Conservation (phyloP, 1,284 basidiomycete species). For the Melampsora larici-populina region DNA sequence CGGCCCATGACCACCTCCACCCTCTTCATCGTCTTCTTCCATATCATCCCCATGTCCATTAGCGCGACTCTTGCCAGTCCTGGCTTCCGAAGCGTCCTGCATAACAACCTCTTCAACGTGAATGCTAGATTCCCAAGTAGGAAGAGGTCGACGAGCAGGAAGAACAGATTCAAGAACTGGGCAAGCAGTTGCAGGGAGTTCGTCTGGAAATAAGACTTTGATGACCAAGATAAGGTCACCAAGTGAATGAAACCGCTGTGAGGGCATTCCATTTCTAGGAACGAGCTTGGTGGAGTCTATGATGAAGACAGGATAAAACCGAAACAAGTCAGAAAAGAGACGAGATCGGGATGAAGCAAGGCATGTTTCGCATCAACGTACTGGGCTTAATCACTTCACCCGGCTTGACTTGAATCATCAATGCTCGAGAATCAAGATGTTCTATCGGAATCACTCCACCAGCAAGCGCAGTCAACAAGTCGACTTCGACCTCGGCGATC, state of each 20-base stretch:
- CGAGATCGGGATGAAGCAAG: constrained; percentile 41
- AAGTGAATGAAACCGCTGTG: constrained; percentile 91
- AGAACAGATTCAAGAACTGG: constrained; percentile 79
- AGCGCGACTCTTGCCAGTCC: constrained; percentile 59
- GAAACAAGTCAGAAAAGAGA: not conserved
- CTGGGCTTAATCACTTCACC: constrained; percentile 94
- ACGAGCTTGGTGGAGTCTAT: constrained; percentile 73
- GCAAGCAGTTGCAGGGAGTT: constrained; percentile 68
- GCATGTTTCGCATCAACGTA: constrained; percentile 53
- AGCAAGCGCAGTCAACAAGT: constrained; percentile 86
- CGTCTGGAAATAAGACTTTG: constrained; percentile 83
- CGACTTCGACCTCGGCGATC: constrained; percentile 79
- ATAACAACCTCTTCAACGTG: constrained; percentile 81
- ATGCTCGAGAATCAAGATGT: constrained; percentile 87
- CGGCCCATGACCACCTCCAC: constrained; percentile 45
- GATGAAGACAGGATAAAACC: not conserved
- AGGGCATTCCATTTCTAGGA: constrained; percentile 94
- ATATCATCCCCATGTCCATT: constrained; percentile 58
- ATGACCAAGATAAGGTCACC: constrained; percentile 91
- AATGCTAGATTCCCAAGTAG: constrained; percentile 67
- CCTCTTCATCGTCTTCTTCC: constrained; percentile 81
- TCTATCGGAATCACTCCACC: constrained; percentile 87
- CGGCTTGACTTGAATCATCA: constrained; percentile 75
- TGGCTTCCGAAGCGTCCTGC: constrained; percentile 74
- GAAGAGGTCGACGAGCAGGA: constrained; percentile 70